phyloP scores from a whole-genome alignment of 2,329 filamentous ascomycete genomes.

The Trichoderma polysporum region DNA sequence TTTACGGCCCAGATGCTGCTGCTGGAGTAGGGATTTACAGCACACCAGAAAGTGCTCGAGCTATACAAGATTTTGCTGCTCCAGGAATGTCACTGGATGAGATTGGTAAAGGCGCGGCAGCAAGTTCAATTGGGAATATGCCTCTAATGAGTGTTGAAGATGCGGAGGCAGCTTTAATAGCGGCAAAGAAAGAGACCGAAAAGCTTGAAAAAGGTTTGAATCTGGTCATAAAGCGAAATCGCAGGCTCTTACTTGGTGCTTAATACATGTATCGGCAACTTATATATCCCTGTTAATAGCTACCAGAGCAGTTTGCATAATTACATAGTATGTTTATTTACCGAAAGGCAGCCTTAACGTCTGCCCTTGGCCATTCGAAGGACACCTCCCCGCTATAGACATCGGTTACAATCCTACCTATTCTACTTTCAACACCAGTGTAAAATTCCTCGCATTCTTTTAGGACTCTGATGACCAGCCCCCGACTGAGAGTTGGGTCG shows the following conservation, averaged over 20 bases:
- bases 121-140: slow-evolving; percentile 42
- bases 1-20: slow-evolving; percentile 50
- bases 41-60: slow-evolving; percentile 37
- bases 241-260: slow-evolving; percentile 47
- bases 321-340: slow-evolving; percentile 21
- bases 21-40: slow-evolving; percentile 47
- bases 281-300: neutral
- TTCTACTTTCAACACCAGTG: slow-evolving; percentile 59
- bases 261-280: neutral
- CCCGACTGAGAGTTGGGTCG: slow-evolving; percentile 63
- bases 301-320: neutral
- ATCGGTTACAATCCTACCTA: slow-evolving; percentile 59
- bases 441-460: slow-evolving; percentile 64
- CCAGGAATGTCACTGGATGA: slow-evolving; percentile 32
- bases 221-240: slow-evolving; percentile 60
- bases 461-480: slow-evolving; percentile 57
- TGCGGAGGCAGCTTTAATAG: slow-evolving; percentile 54
- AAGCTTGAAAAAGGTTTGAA: slow-evolving; percentile 62
- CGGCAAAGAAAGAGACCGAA: slow-evolving; percentile 60
- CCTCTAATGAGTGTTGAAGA: slow-evolving; percentile 63
- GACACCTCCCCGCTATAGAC: slow-evolving; percentile 64
- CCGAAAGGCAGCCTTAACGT: slow-evolving; percentile 60
- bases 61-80: slow-evolving; percentile 37
- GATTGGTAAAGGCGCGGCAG: slow-evolving; percentile 31
- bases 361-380: slow-evolving; percentile 65